Evolutionary conservation across 257 asterid species (phyloP).

Genomic region (Asclepias syriaca): DNA sequence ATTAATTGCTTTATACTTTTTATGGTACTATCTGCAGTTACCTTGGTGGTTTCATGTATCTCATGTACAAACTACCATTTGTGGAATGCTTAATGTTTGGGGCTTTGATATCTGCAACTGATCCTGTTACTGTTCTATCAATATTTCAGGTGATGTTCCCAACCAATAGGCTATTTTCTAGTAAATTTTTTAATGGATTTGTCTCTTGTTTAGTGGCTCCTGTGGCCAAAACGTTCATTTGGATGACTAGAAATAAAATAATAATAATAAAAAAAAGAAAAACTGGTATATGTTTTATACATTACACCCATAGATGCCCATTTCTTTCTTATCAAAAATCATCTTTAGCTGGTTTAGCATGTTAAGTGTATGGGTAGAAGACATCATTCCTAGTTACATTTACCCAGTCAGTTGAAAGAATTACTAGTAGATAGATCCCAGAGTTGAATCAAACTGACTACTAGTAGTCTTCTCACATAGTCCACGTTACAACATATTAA

Average conservation of each 20-base stretch:
- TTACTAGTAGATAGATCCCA: background rate
- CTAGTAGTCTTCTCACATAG: background rate
- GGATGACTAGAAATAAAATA: background rate
- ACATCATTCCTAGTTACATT: background rate
- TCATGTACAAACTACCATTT: constrained; percentile 89
- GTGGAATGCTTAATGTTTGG: constrained; percentile 98
- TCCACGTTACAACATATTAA: background rate
- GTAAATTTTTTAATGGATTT: background rate
- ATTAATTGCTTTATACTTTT: background rate
- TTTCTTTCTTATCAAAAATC: background rate
- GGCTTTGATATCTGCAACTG: constrained; percentile 96
- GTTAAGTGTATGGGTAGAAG: background rate
- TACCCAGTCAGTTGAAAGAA: background rate
- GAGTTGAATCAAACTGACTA: background rate
- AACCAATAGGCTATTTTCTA: background rate
- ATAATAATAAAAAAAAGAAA: background rate
- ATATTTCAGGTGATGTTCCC: constrained; percentile 68
- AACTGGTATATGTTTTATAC: background rate
- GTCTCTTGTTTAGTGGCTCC: background rate
- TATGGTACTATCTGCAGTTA: constrained; percentile 48
- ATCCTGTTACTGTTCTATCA: constrained; percentile 97
- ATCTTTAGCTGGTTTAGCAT: background rate
- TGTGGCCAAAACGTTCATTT: background rate
- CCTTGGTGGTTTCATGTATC: constrained; percentile 73
- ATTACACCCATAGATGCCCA: background rate